Evolutionary conservation across 2,329 filamentous ascomycete species (phyloP).

Genomic region (Fusarium kyushuense): DNA sequence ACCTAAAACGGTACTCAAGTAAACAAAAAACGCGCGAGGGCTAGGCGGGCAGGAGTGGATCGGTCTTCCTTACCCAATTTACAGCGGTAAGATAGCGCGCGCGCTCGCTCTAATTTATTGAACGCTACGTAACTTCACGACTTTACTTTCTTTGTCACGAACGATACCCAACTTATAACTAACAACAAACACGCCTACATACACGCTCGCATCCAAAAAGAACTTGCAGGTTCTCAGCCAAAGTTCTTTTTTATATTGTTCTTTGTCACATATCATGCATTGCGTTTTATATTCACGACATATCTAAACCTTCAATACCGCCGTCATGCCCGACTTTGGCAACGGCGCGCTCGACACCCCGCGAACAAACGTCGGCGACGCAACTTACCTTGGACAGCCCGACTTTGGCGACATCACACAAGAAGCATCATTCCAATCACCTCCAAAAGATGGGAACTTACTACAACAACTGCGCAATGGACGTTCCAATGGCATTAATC

Average conservation of each 20-base stretch:
- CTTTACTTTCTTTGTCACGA: constrained; percentile 41
- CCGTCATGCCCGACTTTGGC: constrained; percentile 72
- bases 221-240: constrained; percentile 1
- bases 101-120: constrained; percentile 42
- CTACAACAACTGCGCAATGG: constrained; percentile 80
- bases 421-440: constrained; percentile 88
- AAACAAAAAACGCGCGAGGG: constrained; percentile 56
- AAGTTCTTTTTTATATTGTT: constrained; percentile 6
- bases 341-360: constrained; percentile 82
- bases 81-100: constrained; percentile 41
- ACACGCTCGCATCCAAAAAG: constrained; percentile 9
- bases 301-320: constrained; percentile 37
- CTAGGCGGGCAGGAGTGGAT: constrained; percentile 27
- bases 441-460: constrained; percentile 75
- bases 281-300: constrained; percentile 28
- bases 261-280: constrained; percentile 38
- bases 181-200: constrained; percentile 38
- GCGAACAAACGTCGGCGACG: constrained; percentile 85
- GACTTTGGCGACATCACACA: constrained; percentile 84
- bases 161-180: constrained; percentile 29
- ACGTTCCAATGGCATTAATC: constrained; percentile 65
- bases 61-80: constrained; percentile 30
- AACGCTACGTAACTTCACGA: constrained; percentile 29
- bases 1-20: constrained; percentile 54
- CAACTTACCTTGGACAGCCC: constrained; percentile 79